These are phyloP conservation scores for Penicillium decumbens DNA, from an alignment of 2,329 filamentous ascomycete species.

Conservation along the genomic window DNA sequence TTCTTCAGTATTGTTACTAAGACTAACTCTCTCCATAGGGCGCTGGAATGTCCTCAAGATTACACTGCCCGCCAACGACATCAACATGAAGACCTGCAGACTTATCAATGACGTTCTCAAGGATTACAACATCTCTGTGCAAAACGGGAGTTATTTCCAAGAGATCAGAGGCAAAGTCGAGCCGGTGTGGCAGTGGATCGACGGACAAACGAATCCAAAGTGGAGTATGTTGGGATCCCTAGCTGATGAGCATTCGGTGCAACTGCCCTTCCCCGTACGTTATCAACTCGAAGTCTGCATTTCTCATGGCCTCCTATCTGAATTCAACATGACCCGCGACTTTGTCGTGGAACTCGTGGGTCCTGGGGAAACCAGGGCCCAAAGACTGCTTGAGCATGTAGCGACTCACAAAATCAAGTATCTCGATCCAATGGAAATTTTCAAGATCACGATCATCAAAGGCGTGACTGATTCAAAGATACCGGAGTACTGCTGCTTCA, in stretches of 20 bases:
- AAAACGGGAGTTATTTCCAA: slow-evolving; percentile 43
- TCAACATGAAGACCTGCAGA: slow-evolving; percentile 34
- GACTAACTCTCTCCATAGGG: slow-evolving; percentile 33
- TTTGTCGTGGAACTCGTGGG: slow-evolving; percentile 62
- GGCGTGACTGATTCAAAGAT: slow-evolving; percentile 51
- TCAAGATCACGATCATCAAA: slow-evolving; percentile 49
- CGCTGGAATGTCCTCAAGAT: slow-evolving; percentile 61
- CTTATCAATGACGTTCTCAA: slow-evolving; percentile 51
- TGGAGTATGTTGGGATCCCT: slow-evolving; percentile 28
- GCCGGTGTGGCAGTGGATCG: slow-evolving; percentile 41
- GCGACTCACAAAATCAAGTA: slow-evolving; percentile 59
- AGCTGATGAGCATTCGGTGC: slow-evolving; percentile 31
- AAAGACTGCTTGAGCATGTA: slow-evolving; percentile 67
- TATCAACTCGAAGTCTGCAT: slow-evolving; percentile 94
- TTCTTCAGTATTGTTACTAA: slow-evolving; percentile 3
- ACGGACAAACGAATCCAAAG: slow-evolving; percentile 22
- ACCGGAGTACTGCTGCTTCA: slow-evolving; percentile 67
- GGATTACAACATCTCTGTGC: slow-evolving; percentile 67
- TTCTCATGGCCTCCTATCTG: slow-evolving; percentile 71
- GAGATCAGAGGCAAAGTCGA: slow-evolving; percentile 16
- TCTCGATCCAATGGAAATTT: slow-evolving; percentile 68
- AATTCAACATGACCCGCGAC: slow-evolving; percentile 63
- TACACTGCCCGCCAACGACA: slow-evolving; percentile 37
- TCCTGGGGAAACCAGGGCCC: slow-evolving; percentile 53
- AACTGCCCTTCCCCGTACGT: slow-evolving; percentile 65